Conservation (phyloP, 495 filamentous ascomycete genomes). For the Tuber indicum region DNA sequence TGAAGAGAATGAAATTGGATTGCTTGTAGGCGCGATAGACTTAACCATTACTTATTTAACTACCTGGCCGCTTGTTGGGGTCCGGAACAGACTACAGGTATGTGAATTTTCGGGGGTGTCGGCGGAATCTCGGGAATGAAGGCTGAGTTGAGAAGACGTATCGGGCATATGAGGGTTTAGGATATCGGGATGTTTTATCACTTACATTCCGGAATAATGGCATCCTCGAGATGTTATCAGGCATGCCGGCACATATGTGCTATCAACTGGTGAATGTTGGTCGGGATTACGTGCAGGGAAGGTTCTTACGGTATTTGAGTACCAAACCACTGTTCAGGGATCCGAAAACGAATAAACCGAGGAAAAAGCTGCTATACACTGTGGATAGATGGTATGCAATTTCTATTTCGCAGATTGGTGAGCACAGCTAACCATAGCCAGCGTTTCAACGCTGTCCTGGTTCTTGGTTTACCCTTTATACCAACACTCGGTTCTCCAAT, state of each 20-base stretch:
- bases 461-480: conserved; percentile 40
- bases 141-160: conserved; percentile 33
- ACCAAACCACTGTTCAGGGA: conserved; percentile 33
- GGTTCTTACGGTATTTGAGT: conserved; percentile 31
- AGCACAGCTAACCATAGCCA: conserved; percentile 13
- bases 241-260: conserved; percentile 40
- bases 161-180: conserved; percentile 28
- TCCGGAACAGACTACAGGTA: conserved; percentile 41
- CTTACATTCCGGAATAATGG: conserved; percentile 32
- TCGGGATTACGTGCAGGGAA: conserved; percentile 33
- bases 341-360: conserved; percentile 29
- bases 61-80: conserved; percentile 38
- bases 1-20: conserved; percentile 41
- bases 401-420: not conserved
- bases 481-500: conserved; percentile 37
- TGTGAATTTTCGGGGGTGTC: conserved; percentile 8
- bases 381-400: conserved; percentile 24
- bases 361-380: conserved; percentile 17
- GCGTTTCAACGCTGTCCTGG: conserved; percentile 36
- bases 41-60: conserved; percentile 36
- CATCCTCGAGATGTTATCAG: conserved; percentile 34
- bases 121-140: not conserved
- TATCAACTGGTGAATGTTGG: conserved; percentile 34
- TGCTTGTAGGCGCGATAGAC: conserved; percentile 34
- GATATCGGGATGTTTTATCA: conserved; percentile 34